Conservation (phyloP, 345 rosid species). For the Dipteronia dyeriana region DNA sequence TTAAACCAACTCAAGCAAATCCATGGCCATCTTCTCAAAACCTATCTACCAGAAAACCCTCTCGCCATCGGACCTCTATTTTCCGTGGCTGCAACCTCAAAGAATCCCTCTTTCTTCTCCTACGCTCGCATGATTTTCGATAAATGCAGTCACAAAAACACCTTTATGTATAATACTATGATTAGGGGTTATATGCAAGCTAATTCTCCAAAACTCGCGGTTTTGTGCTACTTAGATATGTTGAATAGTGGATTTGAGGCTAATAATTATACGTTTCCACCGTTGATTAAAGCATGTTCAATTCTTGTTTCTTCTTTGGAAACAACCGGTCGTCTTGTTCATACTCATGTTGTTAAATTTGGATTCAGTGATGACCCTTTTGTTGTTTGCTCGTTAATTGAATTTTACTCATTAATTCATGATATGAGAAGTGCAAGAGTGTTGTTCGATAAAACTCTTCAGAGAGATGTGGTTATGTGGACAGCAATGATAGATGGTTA, state of each 20-base stretch:
- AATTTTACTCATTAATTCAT: conserved; percentile 23
- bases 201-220: conserved; percentile 16
- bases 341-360: conserved; percentile 35
- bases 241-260: conserved; percentile 22
- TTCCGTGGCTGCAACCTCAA: conserved; percentile 29
- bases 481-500: conserved; percentile 35
- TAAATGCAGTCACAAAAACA: conserved; percentile 18
- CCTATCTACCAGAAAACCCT: conserved; percentile 21
- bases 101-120: conserved; percentile 20
- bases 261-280: conserved; percentile 38
- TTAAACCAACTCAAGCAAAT: conserved; percentile 36
- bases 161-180: conserved; percentile 40
- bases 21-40: conserved; percentile 34
- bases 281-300: conserved; percentile 39
- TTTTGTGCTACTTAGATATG: conserved; percentile 35
- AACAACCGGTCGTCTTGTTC: conserved; percentile 25
- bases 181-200: conserved; percentile 32
- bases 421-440: conserved; percentile 28
- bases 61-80: conserved; percentile 31
- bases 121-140: conserved; percentile 35
- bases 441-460: conserved; percentile 29
- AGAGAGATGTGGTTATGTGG: conserved; percentile 40
- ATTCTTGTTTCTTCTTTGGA: conserved; percentile 18
- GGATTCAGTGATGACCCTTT: conserved; percentile 33
- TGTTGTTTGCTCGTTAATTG: conserved; percentile 40